These are phyloP conservation scores for Graphiopsis chlorocephala DNA, from an alignment of 2,329 filamentous ascomycete genomes.

Conservation along the genomic window DNA sequence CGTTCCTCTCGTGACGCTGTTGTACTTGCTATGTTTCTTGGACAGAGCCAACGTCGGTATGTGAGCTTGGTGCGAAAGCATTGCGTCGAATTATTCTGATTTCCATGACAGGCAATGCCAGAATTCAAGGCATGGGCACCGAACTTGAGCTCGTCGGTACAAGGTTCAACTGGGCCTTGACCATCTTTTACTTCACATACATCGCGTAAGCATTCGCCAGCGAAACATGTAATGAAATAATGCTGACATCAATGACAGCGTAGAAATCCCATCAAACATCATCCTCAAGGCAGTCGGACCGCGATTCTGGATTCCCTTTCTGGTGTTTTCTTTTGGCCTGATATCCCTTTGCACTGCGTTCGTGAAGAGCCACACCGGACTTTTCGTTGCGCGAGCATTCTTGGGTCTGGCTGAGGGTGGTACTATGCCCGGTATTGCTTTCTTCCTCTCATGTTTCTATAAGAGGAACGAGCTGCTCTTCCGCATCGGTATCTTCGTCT, in stretches of 20 bases:
- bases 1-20: slow-evolving; percentile 58
- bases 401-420: slow-evolving; percentile 72
- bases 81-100: not conserved
- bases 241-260: slow-evolving; percentile 12
- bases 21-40: slow-evolving; percentile 58
- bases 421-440: slow-evolving; percentile 49
- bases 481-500: slow-evolving; percentile 26
- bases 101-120: slow-evolving; percentile 23
- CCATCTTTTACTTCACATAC: slow-evolving; percentile 42
- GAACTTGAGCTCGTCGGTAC: slow-evolving; percentile 37
- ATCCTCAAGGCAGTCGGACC: slow-evolving; percentile 43
- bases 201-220: slow-evolving; percentile 19
- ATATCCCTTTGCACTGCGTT: slow-evolving; percentile 44
- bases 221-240: not conserved
- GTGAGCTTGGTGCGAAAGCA: slow-evolving; percentile 38
- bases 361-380: slow-evolving; percentile 18
- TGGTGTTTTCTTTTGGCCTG: slow-evolving; percentile 56
- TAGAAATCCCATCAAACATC: slow-evolving; percentile 40
- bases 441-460: slow-evolving; percentile 27
- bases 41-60: slow-evolving; percentile 44
- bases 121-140: slow-evolving; percentile 37
- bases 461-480: slow-evolving; percentile 25
- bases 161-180: slow-evolving; percentile 38
- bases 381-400: slow-evolving; percentile 46
- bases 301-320: slow-evolving; percentile 44